Evolutionary conservation across 192 early-diverging fungal genomes (phyloP).

Genomic region (Coemansia sp.): DNA sequence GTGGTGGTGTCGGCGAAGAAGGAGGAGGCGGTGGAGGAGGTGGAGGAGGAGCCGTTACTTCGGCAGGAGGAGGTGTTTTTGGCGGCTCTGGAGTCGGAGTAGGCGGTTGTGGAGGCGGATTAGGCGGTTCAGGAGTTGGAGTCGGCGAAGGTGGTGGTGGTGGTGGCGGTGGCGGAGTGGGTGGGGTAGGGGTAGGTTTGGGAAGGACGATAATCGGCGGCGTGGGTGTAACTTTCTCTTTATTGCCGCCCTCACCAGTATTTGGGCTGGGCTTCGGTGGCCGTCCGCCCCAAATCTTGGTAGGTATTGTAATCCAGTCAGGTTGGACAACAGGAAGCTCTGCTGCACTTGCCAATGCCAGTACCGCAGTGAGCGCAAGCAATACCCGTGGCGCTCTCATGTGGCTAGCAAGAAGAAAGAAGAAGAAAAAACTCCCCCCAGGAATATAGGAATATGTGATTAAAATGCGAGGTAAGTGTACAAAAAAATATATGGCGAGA

Average conservation of each 20-base stretch:
- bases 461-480: too few relatives aligned
- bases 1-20: background rate
- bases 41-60: background rate
- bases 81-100: background rate
- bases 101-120: background rate
- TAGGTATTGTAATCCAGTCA: background rate
- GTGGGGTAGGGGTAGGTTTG: background rate
- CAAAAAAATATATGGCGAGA: too few relatives aligned
- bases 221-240: background rate
- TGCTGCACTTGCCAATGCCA: conserved; percentile 1
- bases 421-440: too few relatives aligned
- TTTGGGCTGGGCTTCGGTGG: background rate
- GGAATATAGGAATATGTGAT: too few relatives aligned
- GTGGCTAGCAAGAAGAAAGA: background rate
- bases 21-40: background rate
- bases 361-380: background rate
- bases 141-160: too few relatives aligned
- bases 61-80: background rate
- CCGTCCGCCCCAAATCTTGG: background rate
- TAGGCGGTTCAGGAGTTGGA: background rate
- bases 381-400: background rate
- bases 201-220: background rate
- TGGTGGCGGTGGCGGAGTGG: too few relatives aligned
- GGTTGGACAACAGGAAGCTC: conserved; percentile 3
- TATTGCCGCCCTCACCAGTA: background rate